Evolutionary conservation across 257 asterid genomes (phyloP), one percentile per base, ranked within the genome.

Genomic region (Perilla frutescens): DNA sequence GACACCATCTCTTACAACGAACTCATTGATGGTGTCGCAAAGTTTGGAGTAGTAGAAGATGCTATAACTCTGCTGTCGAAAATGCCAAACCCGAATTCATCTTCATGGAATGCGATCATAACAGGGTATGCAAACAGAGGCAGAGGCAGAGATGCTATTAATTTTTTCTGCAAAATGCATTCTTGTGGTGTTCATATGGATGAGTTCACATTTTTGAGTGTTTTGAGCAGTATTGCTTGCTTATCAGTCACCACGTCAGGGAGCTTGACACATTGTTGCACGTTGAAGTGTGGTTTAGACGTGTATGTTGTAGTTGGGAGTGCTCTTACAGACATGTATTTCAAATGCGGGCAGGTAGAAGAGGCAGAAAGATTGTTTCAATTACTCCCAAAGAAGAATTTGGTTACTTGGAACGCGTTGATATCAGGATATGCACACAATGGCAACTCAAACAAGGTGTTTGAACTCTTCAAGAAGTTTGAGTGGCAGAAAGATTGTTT

Each of bases 71-170:
- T 87, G 54, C 57, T 94, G 11, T 77, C 68, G 2, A 77, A 66
- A 53, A 86, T 87, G 86, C 85, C 87, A 3, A 78, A n/a, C 82
- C 87, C 97, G 9, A 88, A 86, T 79, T 86, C 98, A 10, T 94
- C 97, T 12, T 87, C 96, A 3, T 94, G 96, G 97, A 93, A 91
- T 70, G 87, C 97, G 0, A 83, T 91, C 44, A 79, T 94, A 55
- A 81, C 98, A 7, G 92, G 97, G 50, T 91, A 78, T 70, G 88
- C 84, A 7, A 90, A 89, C 84, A 74, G 87, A 49, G 79, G 85
- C 5, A 77, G 89, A 78, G 76, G 79, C 49, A 39, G 71, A 20
- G 90, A 90, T 62, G 94, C 93, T 39, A 53, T 88, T 43, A 77
- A 60, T 1, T 84, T 86, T 10, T 88, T 91, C 72, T 66, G 71